Evolutionary conservation across 208 protist genomes (phyloP), one percentile per base, ranked within the genome.

Genomic region (Porcisia deanei): DNA sequence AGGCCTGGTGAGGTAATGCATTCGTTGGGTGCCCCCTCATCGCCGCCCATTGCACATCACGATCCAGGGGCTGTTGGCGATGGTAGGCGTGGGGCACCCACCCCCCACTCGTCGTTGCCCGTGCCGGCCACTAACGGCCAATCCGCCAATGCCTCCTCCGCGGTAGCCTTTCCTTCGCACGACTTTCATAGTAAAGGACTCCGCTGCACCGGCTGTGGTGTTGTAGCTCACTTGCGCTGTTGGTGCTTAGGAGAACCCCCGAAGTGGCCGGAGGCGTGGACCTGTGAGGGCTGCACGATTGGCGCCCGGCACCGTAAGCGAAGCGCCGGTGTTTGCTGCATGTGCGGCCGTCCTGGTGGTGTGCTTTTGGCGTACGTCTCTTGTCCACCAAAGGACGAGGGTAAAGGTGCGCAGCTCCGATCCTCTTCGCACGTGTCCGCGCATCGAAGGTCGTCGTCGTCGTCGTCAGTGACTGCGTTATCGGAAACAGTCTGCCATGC

Each of bases 261-360:
- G 49, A 80, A 71, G n/a, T 59, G 79, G 45, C 73, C 64, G 1
- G 72, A 85, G 30, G 37, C 61, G 49, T 96, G 91, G 91, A 71
- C 68, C 25, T 96, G 91, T 58, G 85, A 91, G 54, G 75, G 72
- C 30, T 96, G 91, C 79, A 73, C 63, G n/a, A 75, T 81, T 71
- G 70, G 73, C 60, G 57, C 66, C 10, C 70, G 82, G 37, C 76
- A 85, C 65, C 76, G 75, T 49, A 82, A 78, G 37, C 69, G 78
- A 65, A 73, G 73, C 45, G 75, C 85, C 9, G 22, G 87, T 30
- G 74, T 83, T 43, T 91, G 84, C 68, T 63, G 81, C 60, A 73
- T 89, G 60, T 96, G 91, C 80, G 79, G 78, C 6, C 88, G 88
- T 1, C 45, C 72, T 14, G 91, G 87, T 57, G 91, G 91, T 37